Evolutionary conservation across 352 stramenopile species (phyloP).

Genomic region (Globisporangium mamillatum): DNA sequence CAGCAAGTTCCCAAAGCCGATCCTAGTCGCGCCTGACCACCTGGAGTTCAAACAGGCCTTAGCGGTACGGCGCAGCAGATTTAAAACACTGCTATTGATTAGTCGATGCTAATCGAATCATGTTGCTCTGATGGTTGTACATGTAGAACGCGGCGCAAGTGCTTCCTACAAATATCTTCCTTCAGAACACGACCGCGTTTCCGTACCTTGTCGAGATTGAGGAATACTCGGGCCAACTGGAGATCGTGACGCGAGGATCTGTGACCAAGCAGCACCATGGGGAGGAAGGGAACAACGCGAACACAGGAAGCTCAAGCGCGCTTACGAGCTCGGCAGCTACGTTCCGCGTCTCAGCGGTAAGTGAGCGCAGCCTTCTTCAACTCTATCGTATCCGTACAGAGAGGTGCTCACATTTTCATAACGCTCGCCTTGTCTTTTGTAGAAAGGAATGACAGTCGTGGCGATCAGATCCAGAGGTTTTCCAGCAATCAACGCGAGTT

Average conservation of each 20-base stretch:
- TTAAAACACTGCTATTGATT: not conserved
- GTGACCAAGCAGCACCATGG: not conserved
- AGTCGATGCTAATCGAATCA: not conserved
- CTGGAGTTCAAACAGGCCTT: slow-evolving; percentile 63
- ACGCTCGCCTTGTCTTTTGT: not conserved
- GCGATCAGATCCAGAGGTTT: slow-evolving; percentile 49
- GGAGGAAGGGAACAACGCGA: slow-evolving; percentile 1
- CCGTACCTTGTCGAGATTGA: slow-evolving; percentile 62
- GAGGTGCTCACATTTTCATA: not conserved
- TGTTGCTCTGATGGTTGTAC: not conserved
- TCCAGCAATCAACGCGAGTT: not conserved
- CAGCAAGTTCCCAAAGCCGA: slow-evolving; percentile 25
- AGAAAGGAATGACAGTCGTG: slow-evolving; percentile 79
- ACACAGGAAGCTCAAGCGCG: not conserved
- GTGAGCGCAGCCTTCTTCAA: not conserved
- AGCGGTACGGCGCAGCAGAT: slow-evolving; percentile 18
- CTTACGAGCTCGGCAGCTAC: slow-evolving; percentile 15
- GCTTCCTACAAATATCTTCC: slow-evolving; percentile 69
- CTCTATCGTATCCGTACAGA: not conserved
- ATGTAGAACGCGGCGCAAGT: slow-evolving; percentile 32
- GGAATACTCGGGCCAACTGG: slow-evolving; percentile 46
- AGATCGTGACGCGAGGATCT: slow-evolving; percentile 52
- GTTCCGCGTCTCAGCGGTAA: slow-evolving; percentile 48
- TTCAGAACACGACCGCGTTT: slow-evolving; percentile 66
- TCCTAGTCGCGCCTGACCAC: slow-evolving; percentile 57